Percentiles rank a stretch among this genome's conserved stretches.
Evolutionary conservation across 306 rosid species (phyloP).

Genomic region (Hylodesmum podocarpum): DNA sequence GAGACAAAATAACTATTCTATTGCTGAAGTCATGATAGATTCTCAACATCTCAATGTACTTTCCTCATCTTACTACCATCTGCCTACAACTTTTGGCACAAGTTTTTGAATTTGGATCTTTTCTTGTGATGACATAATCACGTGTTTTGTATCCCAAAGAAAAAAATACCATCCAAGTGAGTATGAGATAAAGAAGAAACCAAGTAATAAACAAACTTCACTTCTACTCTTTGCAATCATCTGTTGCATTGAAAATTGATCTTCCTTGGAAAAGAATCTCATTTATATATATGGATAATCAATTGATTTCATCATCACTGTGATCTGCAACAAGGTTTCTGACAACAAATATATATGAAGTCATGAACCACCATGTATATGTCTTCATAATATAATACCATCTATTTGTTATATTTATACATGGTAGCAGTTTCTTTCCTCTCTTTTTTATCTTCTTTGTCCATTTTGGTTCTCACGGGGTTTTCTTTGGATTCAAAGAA

Average conservation of each 20-base stretch:
- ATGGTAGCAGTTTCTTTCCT: conserved; percentile 12
- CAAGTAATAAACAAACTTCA: background rate
- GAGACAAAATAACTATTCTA: conserved; percentile 47
- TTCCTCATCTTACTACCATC: conserved; percentile 34
- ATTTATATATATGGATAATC: conserved; percentile 13
- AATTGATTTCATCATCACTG: conserved; percentile 24
- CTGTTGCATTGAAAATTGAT: conserved; percentile 19
- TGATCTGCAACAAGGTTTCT: conserved; percentile 32
- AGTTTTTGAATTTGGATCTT: conserved; percentile 37
- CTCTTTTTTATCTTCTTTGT: conserved; percentile 32
- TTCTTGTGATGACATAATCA: conserved; percentile 29
- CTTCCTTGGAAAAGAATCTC: conserved; percentile 23
- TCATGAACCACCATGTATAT: conserved; percentile 19
- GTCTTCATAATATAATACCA: conserved; percentile 29
- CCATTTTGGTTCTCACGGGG: conserved; percentile 24
- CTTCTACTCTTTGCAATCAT: conserved; percentile 1
- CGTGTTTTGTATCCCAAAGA: background rate
- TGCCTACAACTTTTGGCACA: conserved; percentile 30
- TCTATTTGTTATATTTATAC: conserved; percentile 13
- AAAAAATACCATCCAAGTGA: background rate
- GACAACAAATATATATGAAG: conserved; percentile 19
- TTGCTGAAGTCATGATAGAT: conserved; percentile 54
- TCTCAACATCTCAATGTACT: conserved; percentile 44
- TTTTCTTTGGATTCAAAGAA: conserved; percentile 19
- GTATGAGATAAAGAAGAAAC: background rate